Evolutionary conservation across 495 filamentous ascomycete genomes (phyloP).

Genomic region (Penicillium chermesinum): DNA sequence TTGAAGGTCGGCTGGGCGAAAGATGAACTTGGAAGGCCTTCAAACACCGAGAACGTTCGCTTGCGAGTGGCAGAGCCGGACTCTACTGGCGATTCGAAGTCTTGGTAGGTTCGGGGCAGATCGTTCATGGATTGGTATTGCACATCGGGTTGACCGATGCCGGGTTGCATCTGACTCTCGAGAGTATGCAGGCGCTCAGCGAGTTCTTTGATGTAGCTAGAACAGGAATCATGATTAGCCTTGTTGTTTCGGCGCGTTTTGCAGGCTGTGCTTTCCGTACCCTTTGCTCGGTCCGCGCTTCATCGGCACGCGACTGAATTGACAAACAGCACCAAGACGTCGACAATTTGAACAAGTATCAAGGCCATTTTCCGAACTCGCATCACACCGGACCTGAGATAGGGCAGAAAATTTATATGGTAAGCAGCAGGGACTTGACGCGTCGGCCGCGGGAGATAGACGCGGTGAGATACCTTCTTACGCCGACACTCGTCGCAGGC

Average conservation of each 20-base stretch:
- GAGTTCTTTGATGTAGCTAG: slow-evolving; percentile 91
- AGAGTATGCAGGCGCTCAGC: slow-evolving; percentile 82
- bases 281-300: slow-evolving; percentile 96
- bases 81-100: slow-evolving; percentile 46
- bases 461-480: slow-evolving; percentile 63
- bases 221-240: slow-evolving; percentile 22
- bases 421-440: slow-evolving; percentile 16
- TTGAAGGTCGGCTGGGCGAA: slow-evolving; percentile 44
- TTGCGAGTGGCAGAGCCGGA: slow-evolving; percentile 41
- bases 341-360: slow-evolving; percentile 84
- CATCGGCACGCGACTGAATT: slow-evolving; percentile 89
- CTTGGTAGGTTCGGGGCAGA: slow-evolving; percentile 40
- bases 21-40: slow-evolving; percentile 44
- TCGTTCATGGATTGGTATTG: slow-evolving; percentile 46
- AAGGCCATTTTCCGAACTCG: slow-evolving; percentile 69
- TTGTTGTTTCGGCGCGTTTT: not conserved
- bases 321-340: slow-evolving; percentile 68
- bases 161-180: slow-evolving; percentile 59
- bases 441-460: slow-evolving; percentile 11
- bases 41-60: slow-evolving; percentile 54
- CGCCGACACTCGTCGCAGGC: slow-evolving; percentile 94
- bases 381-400: slow-evolving; percentile 80
- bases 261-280: slow-evolving; percentile 37
- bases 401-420: slow-evolving; percentile 8
- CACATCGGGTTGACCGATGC: slow-evolving; percentile 44